A percentile compares a stretch with the other conserved stretches of the same genome.
Conservation (phyloP, 2,329 filamentous ascomycete genomes). For the Botrytis elliptica region DNA sequence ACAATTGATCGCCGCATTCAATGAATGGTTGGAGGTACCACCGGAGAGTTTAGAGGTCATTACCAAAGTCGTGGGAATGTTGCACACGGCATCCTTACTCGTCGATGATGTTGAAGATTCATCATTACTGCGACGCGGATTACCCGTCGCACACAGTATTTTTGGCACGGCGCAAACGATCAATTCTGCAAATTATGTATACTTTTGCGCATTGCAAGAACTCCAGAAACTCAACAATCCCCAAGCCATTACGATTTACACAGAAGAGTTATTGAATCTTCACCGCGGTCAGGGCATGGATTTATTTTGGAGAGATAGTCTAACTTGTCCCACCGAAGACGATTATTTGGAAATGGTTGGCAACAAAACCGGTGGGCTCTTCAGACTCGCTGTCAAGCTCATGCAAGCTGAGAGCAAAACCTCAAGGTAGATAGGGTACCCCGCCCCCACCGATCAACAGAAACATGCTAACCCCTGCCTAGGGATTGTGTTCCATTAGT, state of each 20-base stretch:
- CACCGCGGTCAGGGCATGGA: conserved; percentile 90
- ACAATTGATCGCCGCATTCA: conserved; percentile 78
- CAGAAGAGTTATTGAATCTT: conserved; percentile 79
- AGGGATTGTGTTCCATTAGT: conserved; percentile 79
- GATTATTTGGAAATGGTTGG: conserved; percentile 94
- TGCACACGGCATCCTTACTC: conserved; percentile 80
- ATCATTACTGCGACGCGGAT: conserved; percentile 71
- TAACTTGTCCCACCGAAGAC: conserved; percentile 80
- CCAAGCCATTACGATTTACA: conserved; percentile 67
- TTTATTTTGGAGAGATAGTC: conserved; percentile 81
- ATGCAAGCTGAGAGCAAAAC: conserved; percentile 73
- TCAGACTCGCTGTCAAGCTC: conserved; percentile 79
- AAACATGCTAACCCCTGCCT: background rate
- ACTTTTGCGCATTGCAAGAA: conserved; percentile 77
- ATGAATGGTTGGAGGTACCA: conserved; percentile 76
- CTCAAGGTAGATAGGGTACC: conserved; percentile 41
- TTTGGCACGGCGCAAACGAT: conserved; percentile 87
- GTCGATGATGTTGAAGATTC: conserved; percentile 88
- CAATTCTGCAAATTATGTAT: conserved; percentile 87
- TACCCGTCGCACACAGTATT: conserved; percentile 80
- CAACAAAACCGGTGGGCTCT: conserved; percentile 87
- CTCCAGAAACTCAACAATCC: conserved; percentile 69
- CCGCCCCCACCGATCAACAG: conserved; percentile 7
- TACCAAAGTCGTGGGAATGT: conserved; percentile 77
- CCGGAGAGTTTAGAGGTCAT: conserved; percentile 68